Evolutionary conservation across 495 filamentous ascomycete species (phyloP), one percentile per base, ranked within the genome.

Genomic region (Cenococcum geophilum): DNA sequence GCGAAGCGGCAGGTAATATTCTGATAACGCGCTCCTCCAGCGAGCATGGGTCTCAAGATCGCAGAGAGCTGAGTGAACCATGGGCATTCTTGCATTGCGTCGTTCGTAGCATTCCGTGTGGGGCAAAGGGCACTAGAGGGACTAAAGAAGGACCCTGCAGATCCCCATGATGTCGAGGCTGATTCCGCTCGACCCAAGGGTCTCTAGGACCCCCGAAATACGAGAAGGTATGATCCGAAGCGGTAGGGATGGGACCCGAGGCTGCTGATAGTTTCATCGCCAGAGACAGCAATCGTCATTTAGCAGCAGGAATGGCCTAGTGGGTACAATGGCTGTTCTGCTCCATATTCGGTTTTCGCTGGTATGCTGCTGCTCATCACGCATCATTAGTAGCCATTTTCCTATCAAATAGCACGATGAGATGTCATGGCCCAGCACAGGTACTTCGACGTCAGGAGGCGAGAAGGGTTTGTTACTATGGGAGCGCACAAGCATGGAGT

Each of bases 161-260:
- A 56, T 40, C 53, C 1, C 32, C 12, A 56, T 56, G 34, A 56
- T 56, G 53, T 40, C 52, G 52, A 40, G 52, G 27, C 40, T 45
- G 11, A 45, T 10, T 45, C 18, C 11, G 12, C 12, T 14, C 14
- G 2, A 16, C 12, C 40, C 11, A 45, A 45, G 40, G 40, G 11
- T 14, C 18, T 18, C 18, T 16, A 45, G 40, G 40, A 45, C 40
- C 40, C 40, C 40, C 11, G 12, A 45, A 14, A 45, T 10, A 18
- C 12, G 40, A 16, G 14, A 2, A 4, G 14, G 18, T 10, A 4
- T 32, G 27, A 32, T 32, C 27, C 6, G 27, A 32, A 6, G 27
- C 6, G 27, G 27, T 14, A 45, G 11, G 40, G 40, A 45, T 45
- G 14, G 11, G 18, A 45, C 40, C 14, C 11, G 40, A 45, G 40